Base-by-base conservation (phyloP, 768 basidiomycete genomes). In the Xanthoconium purpureum region DNA sequence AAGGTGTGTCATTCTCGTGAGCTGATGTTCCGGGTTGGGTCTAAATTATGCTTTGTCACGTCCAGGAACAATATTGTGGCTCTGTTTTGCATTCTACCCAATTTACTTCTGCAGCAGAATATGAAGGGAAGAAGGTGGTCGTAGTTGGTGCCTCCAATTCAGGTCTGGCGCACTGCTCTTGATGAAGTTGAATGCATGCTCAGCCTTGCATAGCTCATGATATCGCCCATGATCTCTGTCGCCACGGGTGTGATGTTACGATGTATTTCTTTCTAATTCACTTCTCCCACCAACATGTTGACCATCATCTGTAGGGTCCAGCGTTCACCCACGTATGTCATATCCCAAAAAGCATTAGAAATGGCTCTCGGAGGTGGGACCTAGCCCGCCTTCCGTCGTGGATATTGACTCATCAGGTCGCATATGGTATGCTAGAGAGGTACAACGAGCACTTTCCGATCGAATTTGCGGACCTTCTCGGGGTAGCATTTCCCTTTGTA, bases 121-220 rank as follows among this genome's bases (percentile, higher is more conserved):
- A 80, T 62, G 55, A 61, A 12, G 84, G 84, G 11, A 88, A 87
- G 74, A 86, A 82, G 61, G 85, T 78, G 5, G 75, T 88, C 6
- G 75, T 89, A 8, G 73, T 89, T 9, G 86, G 87, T 6, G 79
- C 86, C 14, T 79, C 81, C 47, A 86, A 80, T 45, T 85, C 85
- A 39, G 81, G 80, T 81, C 50, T 28, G 50, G 39, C 24, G 11
- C 30, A 42, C 37, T 17, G 8, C 12, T 43, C 24, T 52, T 36
- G n/a, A 64, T 35, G 29, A 29, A 32, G 50, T 55, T 30, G 28
- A 14, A 14, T 18, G 11, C n/a, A 18, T 13, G 30, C 28, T 60
- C 38, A 58, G 3, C 10, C n/a, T 47, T 47, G 24, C n/a, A 42
- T 42, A 71, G 74, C 57, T 7, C 75, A 76, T 48, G 77, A 78